phyloP scores from a whole-genome alignment of 2,329 filamentous ascomycete species.

The Whalleya microplaca region DNA sequence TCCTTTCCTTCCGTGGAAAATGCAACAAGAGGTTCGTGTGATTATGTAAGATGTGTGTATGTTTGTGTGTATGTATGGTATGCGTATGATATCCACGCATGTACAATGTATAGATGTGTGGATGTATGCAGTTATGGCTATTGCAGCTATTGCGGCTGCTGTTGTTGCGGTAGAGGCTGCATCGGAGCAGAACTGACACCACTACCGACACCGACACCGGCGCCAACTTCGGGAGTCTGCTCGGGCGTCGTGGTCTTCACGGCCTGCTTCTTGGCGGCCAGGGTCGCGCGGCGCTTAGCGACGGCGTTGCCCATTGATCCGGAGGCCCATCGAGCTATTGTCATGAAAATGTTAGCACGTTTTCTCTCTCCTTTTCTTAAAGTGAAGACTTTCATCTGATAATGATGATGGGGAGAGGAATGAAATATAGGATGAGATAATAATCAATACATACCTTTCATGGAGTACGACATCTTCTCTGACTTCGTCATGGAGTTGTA shows the following conservation, averaged over 20 bases:
- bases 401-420: neutral
- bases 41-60: no score
- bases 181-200: no score
- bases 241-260: constrained; percentile 32
- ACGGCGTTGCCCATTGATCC: constrained; percentile 65
- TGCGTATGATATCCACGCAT: no score
- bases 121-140: neutral
- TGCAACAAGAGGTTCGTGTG: no score
- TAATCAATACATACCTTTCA: constrained; percentile 57
- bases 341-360: constrained; percentile 31
- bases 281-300: constrained; percentile 62
- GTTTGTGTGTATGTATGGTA: no score
- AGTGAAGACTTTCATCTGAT: neutral
- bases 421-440: neutral
- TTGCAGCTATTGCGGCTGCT: neutral
- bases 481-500: constrained; percentile 67
- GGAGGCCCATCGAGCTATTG: constrained; percentile 60
- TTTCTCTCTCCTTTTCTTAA: neutral
- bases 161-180: no score
- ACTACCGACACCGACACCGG: neutral
- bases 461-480: constrained; percentile 68
- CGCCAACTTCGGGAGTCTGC: neutral
- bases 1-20: no score
- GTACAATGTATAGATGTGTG: neutral
- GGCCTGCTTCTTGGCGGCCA: constrained; percentile 61